Percentiles rank a stretch among this genome's conserved stretches.
Evolutionary conservation across 352 stramenopile genomes (phyloP).

Genomic region (Peronosclerospora sorghi): DNA sequence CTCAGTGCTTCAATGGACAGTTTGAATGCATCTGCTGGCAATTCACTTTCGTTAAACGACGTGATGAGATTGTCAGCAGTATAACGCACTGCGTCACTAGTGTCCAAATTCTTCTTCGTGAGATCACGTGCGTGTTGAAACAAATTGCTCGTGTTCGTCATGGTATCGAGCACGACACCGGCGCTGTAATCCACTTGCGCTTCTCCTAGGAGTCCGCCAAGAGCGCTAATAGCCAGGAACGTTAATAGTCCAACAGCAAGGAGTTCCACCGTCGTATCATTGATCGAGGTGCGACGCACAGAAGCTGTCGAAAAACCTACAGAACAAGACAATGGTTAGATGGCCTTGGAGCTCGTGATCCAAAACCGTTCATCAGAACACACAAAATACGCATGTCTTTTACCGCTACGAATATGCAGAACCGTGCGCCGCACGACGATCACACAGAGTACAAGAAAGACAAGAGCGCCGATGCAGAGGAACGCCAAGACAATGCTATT

Average conservation of each 20-base stretch:
- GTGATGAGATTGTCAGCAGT: constrained; percentile 49
- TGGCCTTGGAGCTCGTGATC: neutral
- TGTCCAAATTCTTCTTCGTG: constrained; percentile 17
- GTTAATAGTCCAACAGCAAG: constrained; percentile 60
- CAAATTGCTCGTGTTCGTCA: constrained; percentile 54
- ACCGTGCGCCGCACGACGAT: constrained; percentile 60
- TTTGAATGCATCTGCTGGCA: constrained; percentile 51
- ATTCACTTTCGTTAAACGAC: constrained; percentile 57
- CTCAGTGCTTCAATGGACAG: constrained; percentile 51
- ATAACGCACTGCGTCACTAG: constrained; percentile 31
- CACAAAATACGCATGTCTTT: neutral
- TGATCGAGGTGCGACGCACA: constrained; percentile 27
- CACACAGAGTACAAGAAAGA: constrained; percentile 54
- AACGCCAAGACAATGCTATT: constrained; percentile 63
- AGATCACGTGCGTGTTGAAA: constrained; percentile 36
- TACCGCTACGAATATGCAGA: constrained; percentile 59
- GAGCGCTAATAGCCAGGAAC: constrained; percentile 57
- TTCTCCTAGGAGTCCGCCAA: constrained; percentile 61
- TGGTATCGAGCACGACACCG: constrained; percentile 54
- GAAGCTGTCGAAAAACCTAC: constrained; percentile 17
- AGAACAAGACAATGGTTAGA: neutral
- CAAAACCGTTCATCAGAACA: neutral
- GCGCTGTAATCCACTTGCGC: constrained; percentile 78
- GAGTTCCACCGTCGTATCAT: constrained; percentile 51
- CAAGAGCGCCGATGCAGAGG: constrained; percentile 42